Evolutionary conservation across 768 basidiomycete species (phyloP), one percentile per base, ranked within the genome.

Genomic region (Boletus barrowsii): DNA sequence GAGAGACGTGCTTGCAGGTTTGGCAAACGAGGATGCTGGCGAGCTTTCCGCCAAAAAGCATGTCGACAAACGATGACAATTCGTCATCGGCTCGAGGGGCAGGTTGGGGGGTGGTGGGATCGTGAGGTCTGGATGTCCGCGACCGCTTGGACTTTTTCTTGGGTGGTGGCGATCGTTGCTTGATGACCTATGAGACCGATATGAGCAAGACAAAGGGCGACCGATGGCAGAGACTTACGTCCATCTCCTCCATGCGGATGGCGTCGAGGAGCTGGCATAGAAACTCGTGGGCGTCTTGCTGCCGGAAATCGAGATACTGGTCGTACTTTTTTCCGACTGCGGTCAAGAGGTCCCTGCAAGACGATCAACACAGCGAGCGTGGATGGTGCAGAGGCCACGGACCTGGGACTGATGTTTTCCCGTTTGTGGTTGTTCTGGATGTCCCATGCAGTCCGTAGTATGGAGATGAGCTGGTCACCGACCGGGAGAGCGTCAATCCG

Each of bases 251-350:
- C 92, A 95, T 95, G 49, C 91, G 83, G 79, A 95, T 89, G 18
- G 86, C 88, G 68, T 97, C 95, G 37, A 97, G 75, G 55, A 98
- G 76, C 58, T 94, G 93, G 33, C 91, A 80, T 24, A 98, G 72
- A 57, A 96, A 87, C 73, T 98, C 95, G 68, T 97, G 95, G 22
- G 94, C 92, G 65, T 98, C 95, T 69, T 97, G 95, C 69, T 98
- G 95, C 9, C 89, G 84, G 68, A 94, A 95, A 65, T 95, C 94
- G 42, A 90, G 83, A 63, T 97, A 98, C 64, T 98, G 94, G 59
- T 93, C 92, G 67, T 95, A 90, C 72, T 96, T 97, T 61, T 77
- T 76, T 3, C 93, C 89, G 15, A 97, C 74, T 11, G 81, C 78
- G 29, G 76, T 67, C 17, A 96, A 72, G 39, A 96, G 64, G 8